Conservation (phyloP, 208 protist genomes). For the Eutreptiella sp. region DNA sequence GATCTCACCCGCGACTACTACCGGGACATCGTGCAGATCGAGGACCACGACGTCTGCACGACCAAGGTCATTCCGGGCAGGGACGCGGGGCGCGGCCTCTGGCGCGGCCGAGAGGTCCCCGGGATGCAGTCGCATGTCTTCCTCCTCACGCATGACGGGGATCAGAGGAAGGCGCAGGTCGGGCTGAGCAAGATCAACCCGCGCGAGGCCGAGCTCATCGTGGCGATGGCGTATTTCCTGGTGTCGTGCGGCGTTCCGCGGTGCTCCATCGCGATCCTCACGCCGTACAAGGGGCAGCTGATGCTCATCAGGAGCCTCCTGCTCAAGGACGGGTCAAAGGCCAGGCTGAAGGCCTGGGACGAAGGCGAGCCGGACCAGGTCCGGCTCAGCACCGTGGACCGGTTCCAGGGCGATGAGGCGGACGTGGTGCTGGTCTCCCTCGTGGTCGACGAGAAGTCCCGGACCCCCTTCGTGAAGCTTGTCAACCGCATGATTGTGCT, state of each 20-base stretch:
- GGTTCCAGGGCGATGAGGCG: slow-evolving; percentile 49
- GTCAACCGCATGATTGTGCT: slow-evolving; percentile 46
- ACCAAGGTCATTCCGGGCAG: background rate
- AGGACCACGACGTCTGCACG: background rate
- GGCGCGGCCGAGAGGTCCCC: background rate
- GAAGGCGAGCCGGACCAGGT: slow-evolving; percentile 3
- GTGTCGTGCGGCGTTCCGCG: background rate
- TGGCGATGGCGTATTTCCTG: background rate
- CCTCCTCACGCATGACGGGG: background rate
- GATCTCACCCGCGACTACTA: slow-evolving; percentile 24
- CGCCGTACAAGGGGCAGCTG: slow-evolving; percentile 49
- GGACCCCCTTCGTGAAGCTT: slow-evolving; percentile 42
- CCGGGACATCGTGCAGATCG: background rate
- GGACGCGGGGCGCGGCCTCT: too few species aligned
- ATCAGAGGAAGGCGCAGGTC: background rate
- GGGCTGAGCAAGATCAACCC: slow-evolving; percentile 30
- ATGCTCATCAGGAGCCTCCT: background rate
- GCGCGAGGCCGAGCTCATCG: slow-evolving; percentile 26
- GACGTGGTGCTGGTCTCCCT: slow-evolving; percentile 42
- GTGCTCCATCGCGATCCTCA: slow-evolving; percentile 38
- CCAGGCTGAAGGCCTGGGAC: background rate
- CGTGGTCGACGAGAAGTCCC: slow-evolving; percentile 28
- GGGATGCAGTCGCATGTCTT: background rate
- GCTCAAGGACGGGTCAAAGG: too few species aligned
- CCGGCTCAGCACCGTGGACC: slow-evolving; percentile 42